Evolutionary conservation across 441 rosid genomes (phyloP).

Genomic region (Sinapis alba): DNA sequence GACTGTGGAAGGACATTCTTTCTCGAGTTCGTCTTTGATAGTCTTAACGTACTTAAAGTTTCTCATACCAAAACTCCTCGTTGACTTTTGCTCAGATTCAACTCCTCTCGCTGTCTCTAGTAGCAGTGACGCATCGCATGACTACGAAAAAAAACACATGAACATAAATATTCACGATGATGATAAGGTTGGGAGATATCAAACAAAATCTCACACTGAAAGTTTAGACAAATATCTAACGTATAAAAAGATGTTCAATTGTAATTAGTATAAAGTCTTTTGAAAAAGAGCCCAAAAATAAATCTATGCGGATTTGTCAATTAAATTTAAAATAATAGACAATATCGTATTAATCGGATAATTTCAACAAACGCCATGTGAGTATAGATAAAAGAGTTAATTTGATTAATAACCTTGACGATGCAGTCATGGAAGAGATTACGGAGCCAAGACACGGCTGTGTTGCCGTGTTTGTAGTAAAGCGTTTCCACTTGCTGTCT

Average conservation of each 20-base stretch:
- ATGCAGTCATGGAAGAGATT: constrained; percentile 90
- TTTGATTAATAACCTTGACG: constrained; percentile 47
- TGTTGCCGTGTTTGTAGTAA: constrained; percentile 75
- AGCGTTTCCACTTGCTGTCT: constrained; percentile 62
- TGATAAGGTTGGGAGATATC: too few species aligned
- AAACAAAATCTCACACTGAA: too few species aligned
- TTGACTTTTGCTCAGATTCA: constrained; percentile 62
- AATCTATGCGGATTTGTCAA: too few species aligned
- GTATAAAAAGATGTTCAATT: too few species aligned
- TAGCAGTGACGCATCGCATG: constrained; percentile 83
- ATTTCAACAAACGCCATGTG: neutral
- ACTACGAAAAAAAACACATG: constrained; percentile 36
- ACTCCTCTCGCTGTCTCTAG: constrained; percentile 54
- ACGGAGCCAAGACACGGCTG: constrained; percentile 88
- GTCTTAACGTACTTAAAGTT: constrained; percentile 74
- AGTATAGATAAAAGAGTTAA: neutral
- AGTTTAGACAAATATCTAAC: too few species aligned
- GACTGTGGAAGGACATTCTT: constrained; percentile 74
- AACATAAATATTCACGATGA: neutral
- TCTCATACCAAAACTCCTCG: constrained; percentile 84
- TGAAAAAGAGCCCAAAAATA: too few species aligned
- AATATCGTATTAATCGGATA: too few species aligned
- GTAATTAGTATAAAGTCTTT: too few species aligned
- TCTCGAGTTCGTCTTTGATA: constrained; percentile 78
- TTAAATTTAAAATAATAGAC: too few species aligned